Evolutionary conservation across 495 filamentous ascomycete genomes (phyloP), one percentile per base, ranked within the genome.

Genomic region (Penicillium taxi): DNA sequence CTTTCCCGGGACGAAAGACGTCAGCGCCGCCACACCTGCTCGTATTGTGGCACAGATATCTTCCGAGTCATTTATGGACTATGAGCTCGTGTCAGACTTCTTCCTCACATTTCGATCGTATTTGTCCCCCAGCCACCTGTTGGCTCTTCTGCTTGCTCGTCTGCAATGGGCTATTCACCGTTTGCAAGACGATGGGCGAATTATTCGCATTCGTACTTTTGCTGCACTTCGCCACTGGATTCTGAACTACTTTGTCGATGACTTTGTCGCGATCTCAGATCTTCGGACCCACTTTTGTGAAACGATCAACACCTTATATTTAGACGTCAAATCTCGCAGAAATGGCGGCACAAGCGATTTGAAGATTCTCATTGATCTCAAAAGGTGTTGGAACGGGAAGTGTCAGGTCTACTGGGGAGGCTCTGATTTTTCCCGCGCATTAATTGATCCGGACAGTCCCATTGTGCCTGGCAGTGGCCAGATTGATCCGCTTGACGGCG

Each of bases 181-280:
- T 30, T 60, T 73, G 23, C 86, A 94, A 50, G 86, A 96, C 50
- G 80, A 80, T 41, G 93, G 91, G 8, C 80, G 84, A 46, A 83
- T 96, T 18, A 93, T 99, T 13, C 75, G 86, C 32, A 93, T 99
- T 31, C 80, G 91, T 31, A 91, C 88, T 0, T 99, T 99, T 65
- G 93, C 94, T 15, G 91, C 93, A 16, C 72, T 96, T 23, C 81
- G 91, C 42, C 91, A 99, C 56, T 99, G 91, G 91, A 89, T 99
- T 39, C 62, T 99, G 44, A 99, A 99, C 52, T 99, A 96, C 54
- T 96, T 96, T 51, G 72, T 83, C 16, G 93, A 96, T 58, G 91
- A 99, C 56, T 99, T 95, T 56, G 78, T 93, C 13, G 72, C 82
- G n/a, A 79, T 89, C 50, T 79, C 84, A 45, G 66, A 78, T 32